Evolutionary conservation across 805 yeast genomes (phyloP), one percentile per base, ranked within the genome.

Genomic region (Candida krabiensis): DNA sequence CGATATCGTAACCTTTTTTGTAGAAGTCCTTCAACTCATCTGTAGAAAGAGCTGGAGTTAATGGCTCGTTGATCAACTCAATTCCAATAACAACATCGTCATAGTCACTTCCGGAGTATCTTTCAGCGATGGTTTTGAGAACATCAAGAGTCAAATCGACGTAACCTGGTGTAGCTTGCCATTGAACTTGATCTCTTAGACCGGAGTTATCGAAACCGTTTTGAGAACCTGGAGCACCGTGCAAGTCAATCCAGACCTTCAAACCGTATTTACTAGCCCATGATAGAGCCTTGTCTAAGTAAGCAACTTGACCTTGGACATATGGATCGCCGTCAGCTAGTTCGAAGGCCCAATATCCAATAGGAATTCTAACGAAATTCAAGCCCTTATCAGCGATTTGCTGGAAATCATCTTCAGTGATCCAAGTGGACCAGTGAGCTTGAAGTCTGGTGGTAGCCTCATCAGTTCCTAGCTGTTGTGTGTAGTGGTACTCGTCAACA

Each of bases 161-260:
- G 35, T 58, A 47, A 14, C 52, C 58, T 40, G 72, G 69, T 23
- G 68, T 71, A 30, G 71, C 56, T 53, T 73, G 83, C 78, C 85
- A 88, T 3, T 61, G 61, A 33, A 70, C 15, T 2, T 52, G 27
- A 56, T 83, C 96, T 53, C 96, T 75, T 46, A 77, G 66, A 19
- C 98, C 98, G 7, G 96, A 86, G 69, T 90, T 90, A 63, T 90
- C 98, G 56, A 88, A 91, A 11, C 97, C 97, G 60, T 90, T 90
- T 63, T 90, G 98, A 16, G 96, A 85, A 16, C 96, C 97, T 23
- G 96, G 95, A n/a, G 85, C 95, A 46, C 97, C 97, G 60, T 90
- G 98, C 55, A 90, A 64, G 61, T 91, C 97, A 30, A 90, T 73
- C 96, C 96, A 88, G 17, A 79, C 95, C 56, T 81, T 80, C 46